Base-by-base conservation (phyloP, 2,329 filamentous ascomycete species). In the Cercospora sojina region DNA sequence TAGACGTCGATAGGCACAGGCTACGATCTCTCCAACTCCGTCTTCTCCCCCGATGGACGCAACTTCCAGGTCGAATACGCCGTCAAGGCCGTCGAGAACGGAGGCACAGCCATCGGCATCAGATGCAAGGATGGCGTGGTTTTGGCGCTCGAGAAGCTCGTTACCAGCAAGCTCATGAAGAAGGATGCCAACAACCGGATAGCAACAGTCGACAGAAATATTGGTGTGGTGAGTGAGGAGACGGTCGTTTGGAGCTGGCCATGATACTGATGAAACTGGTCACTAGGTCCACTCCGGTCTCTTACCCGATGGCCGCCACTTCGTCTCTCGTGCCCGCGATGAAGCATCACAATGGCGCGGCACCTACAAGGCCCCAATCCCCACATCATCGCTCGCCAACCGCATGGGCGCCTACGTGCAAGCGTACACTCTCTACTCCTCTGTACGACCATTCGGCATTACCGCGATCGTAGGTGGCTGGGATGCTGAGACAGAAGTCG, bases 61-160 rank as follows among this genome's bases (percentile, higher is more conserved):
- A 99, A 99, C 82, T 99, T 99, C 82, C 95, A 99, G 83, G 88
- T 90, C 81, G 95, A 99, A 86, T 99, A 99, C 81, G 95, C 95
- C 73, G 91, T 96, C 75, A 99, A 99, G 86, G 95, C 95, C 64
- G 95, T 99, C 70, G 95, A 99, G 84, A 98, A 96, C 77, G 95
- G 94, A 73, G 94, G 95, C 77, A 99, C 95, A 64, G 93, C 93
- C 62, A 88, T 99, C 80, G 95, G 95, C 74, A 97, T 99, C 81
- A 88, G 93, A 79, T 97, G 93, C 87, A 97, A 96, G 83, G 93
- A 98, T 80, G 95, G 95, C 71, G 91, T 99, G 62, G 93, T 99
- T 70, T 87, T 99, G 72, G 95, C 95, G 49, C 90, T 97, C 69
- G 95, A 99, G 85, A 99, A 99, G 86, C 90, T 98, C 77, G 88